Base-by-base conservation (phyloP, 1,139 yeast species). In the Suhomyces maxii region DNA sequence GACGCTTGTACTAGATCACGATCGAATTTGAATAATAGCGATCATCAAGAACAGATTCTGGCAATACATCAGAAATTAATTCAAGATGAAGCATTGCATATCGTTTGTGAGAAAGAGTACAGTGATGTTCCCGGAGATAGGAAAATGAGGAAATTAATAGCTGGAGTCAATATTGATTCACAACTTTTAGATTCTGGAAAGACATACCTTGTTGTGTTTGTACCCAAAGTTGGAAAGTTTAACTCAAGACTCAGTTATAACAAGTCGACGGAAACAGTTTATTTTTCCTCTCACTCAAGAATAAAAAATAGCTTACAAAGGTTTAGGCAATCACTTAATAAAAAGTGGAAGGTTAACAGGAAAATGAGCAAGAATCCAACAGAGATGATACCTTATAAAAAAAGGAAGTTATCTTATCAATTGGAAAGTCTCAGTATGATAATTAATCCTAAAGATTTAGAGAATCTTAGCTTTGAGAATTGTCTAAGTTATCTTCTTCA, bases 51-150 rank as follows among this genome's bases (percentile, higher is more conserved):
- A 26, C 40, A 10, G 10, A 14, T 45, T n/a, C 33, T 37, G 18
- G 18, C 38, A 9, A 26, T 56, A 10, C 42, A 59, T n/a, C 59
- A 59, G 26, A 48, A 51, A 26, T 44, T 62, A 26, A 56, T 63
- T 43, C 38, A 46, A 13, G 55, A 61, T 36, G 44, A 48, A 26
- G 41, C 54, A 5, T 48, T 63, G 8, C 37, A 49, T 10, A 33
- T 48, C 26, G 41, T 47, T 10, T 41, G 35, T n/a, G n/a, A 25
- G 37, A 7, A 28, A 1, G 31, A 28, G n/a, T 28, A 3, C 4
- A 11, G n/a, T 11, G 11, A 9, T 7, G 5, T 42, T 9, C 30
- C 31, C 8, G 63, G 63, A 1, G 44, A 53, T 11, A 57, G 62
- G 0, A 45, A 31, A 3, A 40, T 59, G 30, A 25, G 9, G 7